These are phyloP conservation scores for Parmales sp. DNA, from an alignment of 108 stramenopile genomes.

Conservation along the genomic window DNA sequence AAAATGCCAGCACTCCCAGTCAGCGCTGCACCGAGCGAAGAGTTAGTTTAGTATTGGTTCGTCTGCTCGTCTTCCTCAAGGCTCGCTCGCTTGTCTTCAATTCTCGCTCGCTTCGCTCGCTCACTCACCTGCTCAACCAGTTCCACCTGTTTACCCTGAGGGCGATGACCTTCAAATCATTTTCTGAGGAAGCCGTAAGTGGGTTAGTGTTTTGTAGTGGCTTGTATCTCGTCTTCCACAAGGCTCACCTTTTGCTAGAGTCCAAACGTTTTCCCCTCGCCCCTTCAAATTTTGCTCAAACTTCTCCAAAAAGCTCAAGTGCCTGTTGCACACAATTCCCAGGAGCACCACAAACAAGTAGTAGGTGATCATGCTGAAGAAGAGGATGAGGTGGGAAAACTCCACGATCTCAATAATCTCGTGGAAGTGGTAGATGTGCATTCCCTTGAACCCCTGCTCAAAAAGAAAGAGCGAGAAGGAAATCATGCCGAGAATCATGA, in stretches of 20 bases:
- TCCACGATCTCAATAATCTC: background rate
- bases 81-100: too few species aligned
- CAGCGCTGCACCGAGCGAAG: background rate
- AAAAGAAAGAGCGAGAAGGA: background rate
- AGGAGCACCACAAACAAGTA: background rate
- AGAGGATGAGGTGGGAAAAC: background rate
- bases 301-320: background rate
- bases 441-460: background rate
- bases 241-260: background rate
- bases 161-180: too few species aligned
- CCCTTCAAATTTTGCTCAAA: background rate
- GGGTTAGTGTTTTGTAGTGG: too few species aligned
- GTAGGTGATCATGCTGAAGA: background rate
- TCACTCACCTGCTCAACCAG: background rate
- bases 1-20: slow-evolving; percentile 5
- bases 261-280: too few species aligned
- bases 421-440: background rate
- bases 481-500: background rate
- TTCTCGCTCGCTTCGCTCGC: background rate
- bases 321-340: background rate
- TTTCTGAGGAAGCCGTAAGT: too few species aligned
- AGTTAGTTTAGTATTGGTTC: too few species aligned
- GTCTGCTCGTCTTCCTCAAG: too few species aligned
- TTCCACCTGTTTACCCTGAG: too few species aligned
- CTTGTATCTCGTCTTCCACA: too few species aligned